Evolutionary conservation across 192 early-diverging fungal species (phyloP).

Genomic region (Coemansia sp.): DNA sequence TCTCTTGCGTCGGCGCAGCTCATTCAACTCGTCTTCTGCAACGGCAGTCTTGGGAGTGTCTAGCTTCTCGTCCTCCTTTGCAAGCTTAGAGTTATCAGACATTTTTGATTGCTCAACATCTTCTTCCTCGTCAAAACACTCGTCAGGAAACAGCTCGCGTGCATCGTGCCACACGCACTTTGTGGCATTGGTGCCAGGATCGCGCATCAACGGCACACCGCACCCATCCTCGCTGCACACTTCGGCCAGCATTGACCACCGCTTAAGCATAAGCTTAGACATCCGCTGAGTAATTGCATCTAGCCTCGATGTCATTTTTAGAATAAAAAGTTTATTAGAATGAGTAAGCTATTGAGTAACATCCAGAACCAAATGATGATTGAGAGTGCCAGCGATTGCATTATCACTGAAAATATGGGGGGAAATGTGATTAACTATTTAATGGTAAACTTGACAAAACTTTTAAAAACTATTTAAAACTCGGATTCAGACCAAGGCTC

Average conservation of each 20-base stretch:
- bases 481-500: neutral
- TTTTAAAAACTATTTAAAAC: neutral
- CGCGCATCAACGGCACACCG: constrained; percentile 43
- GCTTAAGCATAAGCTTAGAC: constrained; percentile 50
- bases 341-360: neutral
- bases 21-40: neutral
- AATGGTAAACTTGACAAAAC: too few relatives aligned
- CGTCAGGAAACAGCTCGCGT: constrained; percentile 40
- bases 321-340: neutral
- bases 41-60: neutral
- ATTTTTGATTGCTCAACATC: neutral
- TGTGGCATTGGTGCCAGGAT: constrained; percentile 20
- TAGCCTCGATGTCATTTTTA: constrained; percentile 28
- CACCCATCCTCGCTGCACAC: constrained; percentile 29
- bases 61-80: constrained; percentile 22
- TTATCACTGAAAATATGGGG: neutral
- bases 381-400: neutral
- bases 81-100: neutral
- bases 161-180: constrained; percentile 54
- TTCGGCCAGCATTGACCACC: constrained; percentile 54
- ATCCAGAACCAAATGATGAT: neutral
- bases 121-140: constrained; percentile 9
- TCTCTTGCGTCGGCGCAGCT: constrained; percentile 14
- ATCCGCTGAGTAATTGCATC: constrained; percentile 41
- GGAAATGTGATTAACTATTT: neutral